These are phyloP conservation scores for Protomyces lactucae-debilis DNA, from an alignment of 1,139 yeast species.

Conservation along the genomic window DNA sequence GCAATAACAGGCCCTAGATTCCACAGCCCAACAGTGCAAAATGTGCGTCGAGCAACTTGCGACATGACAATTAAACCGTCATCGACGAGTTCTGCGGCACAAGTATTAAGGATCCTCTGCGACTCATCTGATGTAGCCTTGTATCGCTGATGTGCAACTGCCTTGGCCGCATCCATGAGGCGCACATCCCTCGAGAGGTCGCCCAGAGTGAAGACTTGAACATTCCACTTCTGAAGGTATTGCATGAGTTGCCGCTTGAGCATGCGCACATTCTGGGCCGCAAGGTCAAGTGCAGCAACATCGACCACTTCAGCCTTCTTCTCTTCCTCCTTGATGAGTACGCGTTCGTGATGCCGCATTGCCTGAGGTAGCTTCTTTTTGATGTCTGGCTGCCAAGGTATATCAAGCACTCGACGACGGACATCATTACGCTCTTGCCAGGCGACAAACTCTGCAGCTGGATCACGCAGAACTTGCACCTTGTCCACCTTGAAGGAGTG, in stretches of 20 bases:
- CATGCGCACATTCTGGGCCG: not conserved
- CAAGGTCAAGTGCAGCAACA: not conserved
- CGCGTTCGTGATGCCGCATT: not conserved
- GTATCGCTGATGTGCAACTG: not conserved
- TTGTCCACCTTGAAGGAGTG: constrained; percentile 2
- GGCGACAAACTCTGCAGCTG: constrained; percentile 7
- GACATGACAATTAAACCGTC: constrained; percentile 10
- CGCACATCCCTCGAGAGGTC: not conserved
- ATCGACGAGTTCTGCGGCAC: constrained; percentile 17
- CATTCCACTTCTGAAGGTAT: not conserved
- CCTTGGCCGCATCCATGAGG: not conserved
- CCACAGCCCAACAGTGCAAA: constrained; percentile 22
- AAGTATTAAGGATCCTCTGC: constrained; percentile 12
- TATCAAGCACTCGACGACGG: constrained; percentile 10
- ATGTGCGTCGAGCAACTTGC: constrained; percentile 3
- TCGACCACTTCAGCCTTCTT: not conserved
- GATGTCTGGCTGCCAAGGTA: constrained; percentile 13
- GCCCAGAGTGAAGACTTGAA: not conserved
- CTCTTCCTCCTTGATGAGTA: not conserved
- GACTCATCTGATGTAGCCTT: not conserved
- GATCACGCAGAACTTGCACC: constrained; percentile 10
- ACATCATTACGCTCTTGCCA: constrained; percentile 25
- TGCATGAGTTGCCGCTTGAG: not conserved
- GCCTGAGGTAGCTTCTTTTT: not conserved
- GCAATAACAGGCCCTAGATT: constrained; percentile 15